Evolutionary conservation across 2,329 filamentous ascomycete species (phyloP).

Genomic region (Exophiala phaeomuriformis): DNA sequence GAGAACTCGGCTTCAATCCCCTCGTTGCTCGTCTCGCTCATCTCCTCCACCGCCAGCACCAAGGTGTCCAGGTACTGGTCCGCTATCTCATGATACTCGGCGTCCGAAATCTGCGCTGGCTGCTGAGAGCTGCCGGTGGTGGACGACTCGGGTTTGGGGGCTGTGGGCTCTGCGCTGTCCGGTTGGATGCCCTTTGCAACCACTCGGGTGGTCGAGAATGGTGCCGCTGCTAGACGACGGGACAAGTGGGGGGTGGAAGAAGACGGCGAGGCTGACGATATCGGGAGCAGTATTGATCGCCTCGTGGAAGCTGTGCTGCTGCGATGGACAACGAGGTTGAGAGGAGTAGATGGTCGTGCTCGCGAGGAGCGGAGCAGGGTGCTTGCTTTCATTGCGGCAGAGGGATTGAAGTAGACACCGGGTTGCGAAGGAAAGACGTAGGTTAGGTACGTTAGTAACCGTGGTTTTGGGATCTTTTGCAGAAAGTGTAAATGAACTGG

Average conservation of each 20-base stretch:
- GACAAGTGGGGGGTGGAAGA: neutral
- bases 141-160: slow-evolving; percentile 38
- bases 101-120: slow-evolving; percentile 58
- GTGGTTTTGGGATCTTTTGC: no score
- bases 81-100: slow-evolving; percentile 68
- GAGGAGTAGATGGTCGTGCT: neutral
- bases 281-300: neutral
- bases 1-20: slow-evolving; percentile 85
- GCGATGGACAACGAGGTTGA: neutral
- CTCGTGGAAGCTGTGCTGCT: neutral
- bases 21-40: slow-evolving; percentile 58
- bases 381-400: slow-evolving; percentile 10
- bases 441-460: neutral
- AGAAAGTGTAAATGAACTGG: neutral
- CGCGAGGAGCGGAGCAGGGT: slow-evolving; percentile 2
- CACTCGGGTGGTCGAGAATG: slow-evolving; percentile 10
- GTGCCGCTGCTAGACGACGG: neutral
- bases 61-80: slow-evolving; percentile 65
- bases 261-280: slow-evolving; percentile 1
- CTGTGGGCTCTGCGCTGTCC: slow-evolving; percentile 48
- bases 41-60: slow-evolving; percentile 57
- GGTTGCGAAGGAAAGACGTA: neutral
- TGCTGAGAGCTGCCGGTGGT: slow-evolving; percentile 38
- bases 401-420: neutral
- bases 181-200: slow-evolving; percentile 50